Evolutionary conservation across 176 grass and related monocot genomes (phyloP), one percentile per base, ranked within the genome.

Genomic region (Chrysopogon serrulatus): DNA sequence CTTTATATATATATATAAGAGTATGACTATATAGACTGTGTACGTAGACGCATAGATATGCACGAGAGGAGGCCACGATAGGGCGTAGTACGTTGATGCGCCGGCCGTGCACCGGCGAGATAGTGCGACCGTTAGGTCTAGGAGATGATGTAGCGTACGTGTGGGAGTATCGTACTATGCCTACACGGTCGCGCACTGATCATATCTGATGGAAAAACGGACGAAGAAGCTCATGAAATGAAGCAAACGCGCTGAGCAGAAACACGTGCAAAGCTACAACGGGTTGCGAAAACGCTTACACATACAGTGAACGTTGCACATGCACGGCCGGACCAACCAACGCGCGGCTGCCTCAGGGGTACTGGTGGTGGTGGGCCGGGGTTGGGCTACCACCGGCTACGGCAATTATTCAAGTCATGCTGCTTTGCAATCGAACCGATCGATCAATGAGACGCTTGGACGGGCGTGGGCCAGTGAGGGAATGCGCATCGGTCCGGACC

Each of bases 381-480:
- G 86, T n/a, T 39, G 34, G 0, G 8, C 5, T 13, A 4, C 23
- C n/a, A n/a, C n/a, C n/a, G n/a, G n/a, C n/a, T 13, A 4, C 23
- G 24, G 41, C 61, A 89, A 81, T 81, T 81, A 81, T 76, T 76
- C 62, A 33, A 62, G 69, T 21, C 77, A 23, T 51, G 76, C 39
- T 19, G 63, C 77, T n/a, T n/a, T n/a, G 63, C 77, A 51, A 71
- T 81, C 71, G 21, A 44, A 48, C 77, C 73, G 24, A 51, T 6
- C 30, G 39, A 82, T 40, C 19, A 16, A 49, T 49, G 0, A 27
- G 75, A 84, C 56, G 10, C 73, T 77, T 16, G 45, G 57, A 44
- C 78, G 35, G 68, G 41, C 73, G 65, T 61, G 27, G 64, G 49
- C 39, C 15, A 6, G 62, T 37, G 51, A 51, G 61, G 24, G 33